A percentile compares a stretch with the other conserved stretches of the same genome.
Evolutionary conservation across 495 filamentous ascomycete genomes (phyloP).

Genomic region (Aspergillus indologenus): DNA sequence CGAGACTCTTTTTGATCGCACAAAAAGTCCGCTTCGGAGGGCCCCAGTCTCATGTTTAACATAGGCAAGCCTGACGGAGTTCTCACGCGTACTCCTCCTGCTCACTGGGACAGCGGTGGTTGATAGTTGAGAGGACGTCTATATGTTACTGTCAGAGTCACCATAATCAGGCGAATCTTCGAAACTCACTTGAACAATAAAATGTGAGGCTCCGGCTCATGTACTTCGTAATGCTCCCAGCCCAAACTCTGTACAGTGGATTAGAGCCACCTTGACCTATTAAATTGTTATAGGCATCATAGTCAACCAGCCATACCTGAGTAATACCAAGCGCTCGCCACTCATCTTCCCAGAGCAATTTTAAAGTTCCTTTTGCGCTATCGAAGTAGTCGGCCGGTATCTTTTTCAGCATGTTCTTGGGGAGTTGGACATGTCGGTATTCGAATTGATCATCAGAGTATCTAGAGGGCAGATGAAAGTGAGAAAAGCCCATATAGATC

Average conservation of each 20-base stretch:
- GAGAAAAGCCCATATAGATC: neutral
- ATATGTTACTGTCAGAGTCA: constrained; percentile 15
- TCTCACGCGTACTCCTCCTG: neutral
- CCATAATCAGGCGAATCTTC: neutral
- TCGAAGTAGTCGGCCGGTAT: constrained; percentile 97
- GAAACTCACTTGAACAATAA: constrained; percentile 94
- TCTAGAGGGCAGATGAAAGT: constrained; percentile 37
- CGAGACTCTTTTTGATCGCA: neutral
- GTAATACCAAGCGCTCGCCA: constrained; percentile 96
- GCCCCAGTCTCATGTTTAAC: neutral
- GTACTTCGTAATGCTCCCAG: constrained; percentile 99
- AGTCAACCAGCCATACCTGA: constrained; percentile 57
- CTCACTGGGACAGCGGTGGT: constrained; percentile 54
- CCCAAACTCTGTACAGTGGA: constrained; percentile 70
- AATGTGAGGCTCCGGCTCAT: constrained; percentile 97
- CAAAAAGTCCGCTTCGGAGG: neutral
- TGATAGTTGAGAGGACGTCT: constrained; percentile 88
- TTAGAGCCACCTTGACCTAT: constrained; percentile 11
- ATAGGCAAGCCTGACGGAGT: neutral
- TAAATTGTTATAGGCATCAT: constrained; percentile 9
- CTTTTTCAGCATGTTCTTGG: constrained; percentile 95
- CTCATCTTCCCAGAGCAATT: constrained; percentile 96
- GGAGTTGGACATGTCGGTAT: constrained; percentile 95
- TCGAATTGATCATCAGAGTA: constrained; percentile 88
- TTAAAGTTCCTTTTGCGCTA: constrained; percentile 82